phyloP scores from a whole-genome alignment of 1,139 yeast genomes.

The Martiniozyma asiatica region DNA sequence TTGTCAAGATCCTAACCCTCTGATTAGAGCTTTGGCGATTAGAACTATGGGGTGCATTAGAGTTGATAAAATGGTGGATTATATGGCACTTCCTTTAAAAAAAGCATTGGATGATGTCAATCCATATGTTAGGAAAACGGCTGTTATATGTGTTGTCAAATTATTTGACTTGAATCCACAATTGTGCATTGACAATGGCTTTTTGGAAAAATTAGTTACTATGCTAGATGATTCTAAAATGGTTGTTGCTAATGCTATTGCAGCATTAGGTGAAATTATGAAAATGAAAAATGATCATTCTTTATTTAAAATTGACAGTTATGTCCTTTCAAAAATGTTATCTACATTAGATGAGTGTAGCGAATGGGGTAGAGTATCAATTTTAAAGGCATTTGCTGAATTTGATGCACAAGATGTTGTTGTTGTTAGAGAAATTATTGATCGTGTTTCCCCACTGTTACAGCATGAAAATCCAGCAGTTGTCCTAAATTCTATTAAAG shows the following conservation, averaged over 20 bases:
- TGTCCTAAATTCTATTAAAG: constrained; percentile 77
- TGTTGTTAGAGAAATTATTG: constrained; percentile 80
- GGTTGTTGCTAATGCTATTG: constrained; percentile 92
- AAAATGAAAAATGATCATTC: constrained; percentile 29
- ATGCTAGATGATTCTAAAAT: constrained; percentile 79
- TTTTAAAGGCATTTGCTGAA: constrained; percentile 69
- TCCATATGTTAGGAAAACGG: constrained; percentile 95
- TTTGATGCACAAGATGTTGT: constrained; percentile 42
- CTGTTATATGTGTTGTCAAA: constrained; percentile 95
- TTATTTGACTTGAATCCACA: constrained; percentile 76
- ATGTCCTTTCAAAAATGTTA: constrained; percentile 52
- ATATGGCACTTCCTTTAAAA: constrained; percentile 80
- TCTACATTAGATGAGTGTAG: constrained; percentile 91
- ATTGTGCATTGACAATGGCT: constrained; percentile 80
- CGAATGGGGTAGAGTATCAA: constrained; percentile 96
- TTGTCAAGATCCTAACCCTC: constrained; percentile 93
- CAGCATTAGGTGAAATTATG: constrained; percentile 69
- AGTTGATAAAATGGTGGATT: constrained; percentile 90
- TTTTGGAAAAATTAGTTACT: constrained; percentile 55
- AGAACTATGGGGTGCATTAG: constrained; percentile 98
- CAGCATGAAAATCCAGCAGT: constrained; percentile 98
- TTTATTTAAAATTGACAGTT: constrained; percentile 29
- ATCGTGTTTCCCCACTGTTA: constrained; percentile 85
- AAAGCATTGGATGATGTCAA: constrained; percentile 83
- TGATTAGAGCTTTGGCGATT: constrained; percentile 90